Base-by-base conservation (phyloP, 441 rosid genomes). In the Populus hybrid region DNA sequence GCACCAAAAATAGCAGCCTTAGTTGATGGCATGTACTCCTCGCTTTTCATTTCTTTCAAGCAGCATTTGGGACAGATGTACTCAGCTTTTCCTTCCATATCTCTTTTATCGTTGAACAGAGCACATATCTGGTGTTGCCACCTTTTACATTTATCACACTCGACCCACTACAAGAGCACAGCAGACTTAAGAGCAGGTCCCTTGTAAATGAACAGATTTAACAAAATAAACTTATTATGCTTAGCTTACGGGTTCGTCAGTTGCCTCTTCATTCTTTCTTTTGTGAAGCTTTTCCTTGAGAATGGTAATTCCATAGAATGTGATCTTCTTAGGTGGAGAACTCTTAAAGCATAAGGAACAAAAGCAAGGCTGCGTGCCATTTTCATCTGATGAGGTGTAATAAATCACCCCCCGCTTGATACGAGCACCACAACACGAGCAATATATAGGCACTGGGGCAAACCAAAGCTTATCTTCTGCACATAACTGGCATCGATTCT, bases 121-220 rank as follows among this genome's bases (percentile, higher is more conserved):
- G 90, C 92, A 84, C 97, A 93, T 78, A 90, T 92, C 80, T 89
- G 91, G 82, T 93, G 98, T 77, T 92, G 94, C 98, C 94, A 91
- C 59, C 79, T 74, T 76, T 80, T 69, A 76, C 95, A 93, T 81
- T 83, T 84, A 78, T 84, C 90, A 81, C 98, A 93, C 67, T 78
- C 89, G 79, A 92, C 95, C 94, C 94, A 93, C 96, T 90, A 88
- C 78, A 80, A 56, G 72, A 85, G 72, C 9, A 79, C 73, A 76
- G 64, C 74, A 35, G 70, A 59, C 21, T 7, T n/a, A 75, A 64
- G 73, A 65, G 40, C 72, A 31, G 79, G 45, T 71, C 29, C 35
- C 63, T 26, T 68, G 68, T 24, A 16, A 40, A 64, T n/a, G 61
- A 23, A 12, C 10, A 70, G 38, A 42, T 36, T 29, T 68, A 14